Base-by-base conservation (phyloP, 192 early-diverging fungal species). In the Obelidium mucronatum region DNA sequence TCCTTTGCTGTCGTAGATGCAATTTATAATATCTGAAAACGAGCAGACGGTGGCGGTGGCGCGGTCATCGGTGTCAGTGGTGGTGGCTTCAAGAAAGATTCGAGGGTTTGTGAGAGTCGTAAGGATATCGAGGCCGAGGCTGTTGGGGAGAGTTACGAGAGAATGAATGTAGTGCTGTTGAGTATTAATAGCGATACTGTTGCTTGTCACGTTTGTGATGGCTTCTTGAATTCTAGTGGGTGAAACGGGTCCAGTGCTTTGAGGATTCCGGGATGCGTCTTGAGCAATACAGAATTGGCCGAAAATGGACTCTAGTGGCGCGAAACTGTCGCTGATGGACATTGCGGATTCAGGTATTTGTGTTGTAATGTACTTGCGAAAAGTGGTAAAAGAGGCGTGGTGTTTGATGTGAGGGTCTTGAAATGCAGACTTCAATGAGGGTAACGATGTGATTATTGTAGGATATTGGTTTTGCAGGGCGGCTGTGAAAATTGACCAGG, bases 61-160 rank as follows among this genome's bases (percentile, higher is more conserved):
- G n/a, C 33, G n/a, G 11, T 60, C 59, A 8, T 60, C 59, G 8
- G 8, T 31, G 59, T 8, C 59, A 60, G 33, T 17, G 33, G 33
- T n/a, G 0, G 3, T 30, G 30, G 4, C 44, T 17, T 22, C 40
- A 17, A 39, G 48, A 13, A 65, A 31, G 22, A 78, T 69, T 3
- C 77, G 68, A 33, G 56, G 19, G 33, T 78, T 69, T 37, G 42
- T 55, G 11, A 78, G 62, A 24, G 71, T 40, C 17, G 72, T 34
- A 30, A 78, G 31, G 54, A 78, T 33, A 34, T 73, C 77, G 33
- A 74, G 28, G 17, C 56, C 77, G 28, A 34, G 55, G 24, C 30
- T 26, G 24, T 71, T 55, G 6, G 77, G 60, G 13, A 68, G 30
- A 15, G 24, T 30, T 11, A 34, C 69, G 28, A 71, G 54, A 22